Conservation (phyloP, 768 basidiomycete species). For the Lepiota brunneoincarnata region DNA sequence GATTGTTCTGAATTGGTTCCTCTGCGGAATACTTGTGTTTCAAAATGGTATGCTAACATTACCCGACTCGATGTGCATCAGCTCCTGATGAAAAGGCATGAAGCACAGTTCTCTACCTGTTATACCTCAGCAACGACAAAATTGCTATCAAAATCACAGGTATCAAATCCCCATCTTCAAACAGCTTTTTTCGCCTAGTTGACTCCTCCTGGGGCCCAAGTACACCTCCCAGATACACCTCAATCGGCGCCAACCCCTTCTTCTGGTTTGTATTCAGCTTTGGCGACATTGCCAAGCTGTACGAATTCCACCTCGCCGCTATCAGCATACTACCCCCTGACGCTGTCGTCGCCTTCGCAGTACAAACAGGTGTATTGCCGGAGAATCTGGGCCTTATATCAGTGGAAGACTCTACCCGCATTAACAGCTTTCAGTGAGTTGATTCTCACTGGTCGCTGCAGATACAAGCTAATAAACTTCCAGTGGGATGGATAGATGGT, state of each 20-base stretch:
- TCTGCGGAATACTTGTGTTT: no score
- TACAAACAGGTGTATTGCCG: background rate
- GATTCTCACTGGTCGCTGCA: background rate
- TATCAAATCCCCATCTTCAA: no score
- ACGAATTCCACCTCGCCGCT: background rate
- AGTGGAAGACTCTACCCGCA: background rate
- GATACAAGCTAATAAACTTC: no score
- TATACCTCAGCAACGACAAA: no score
- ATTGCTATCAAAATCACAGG: no score
- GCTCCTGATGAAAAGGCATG: no score
- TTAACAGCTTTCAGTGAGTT: background rate
- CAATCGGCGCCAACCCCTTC: background rate
- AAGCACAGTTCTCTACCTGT: no score
- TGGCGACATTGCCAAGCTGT: background rate
- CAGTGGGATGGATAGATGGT: no score
- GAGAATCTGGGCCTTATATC: background rate
- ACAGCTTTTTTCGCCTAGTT: no score
- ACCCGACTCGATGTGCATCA: no score
- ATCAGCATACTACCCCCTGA: background rate
- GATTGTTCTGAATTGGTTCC: no score
- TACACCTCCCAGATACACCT: background rate
- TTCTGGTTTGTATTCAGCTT: constrained; percentile 2
- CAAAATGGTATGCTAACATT: no score
- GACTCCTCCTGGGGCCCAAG: background rate
- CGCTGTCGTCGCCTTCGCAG: background rate